These are phyloP conservation scores for Pneumocystis sp. DNA, from an alignment of 1,139 yeast genomes.

Conservation along the genomic window DNA sequence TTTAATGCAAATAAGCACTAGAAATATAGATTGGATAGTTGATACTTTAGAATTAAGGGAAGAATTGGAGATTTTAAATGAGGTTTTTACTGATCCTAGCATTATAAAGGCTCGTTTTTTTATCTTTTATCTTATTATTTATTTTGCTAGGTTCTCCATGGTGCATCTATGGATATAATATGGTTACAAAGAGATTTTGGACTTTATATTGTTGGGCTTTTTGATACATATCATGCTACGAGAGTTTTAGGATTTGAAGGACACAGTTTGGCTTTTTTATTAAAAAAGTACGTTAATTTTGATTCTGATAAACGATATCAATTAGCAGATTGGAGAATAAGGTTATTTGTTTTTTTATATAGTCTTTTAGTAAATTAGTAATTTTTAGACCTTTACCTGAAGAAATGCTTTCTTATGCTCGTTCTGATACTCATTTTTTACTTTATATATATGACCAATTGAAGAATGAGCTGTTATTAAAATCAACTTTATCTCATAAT, in stretches of 20 bases:
- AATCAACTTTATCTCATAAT: slow-evolving; percentile 22
- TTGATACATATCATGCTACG: slow-evolving; percentile 89
- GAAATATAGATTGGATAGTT: slow-evolving; percentile 69
- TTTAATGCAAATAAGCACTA: slow-evolving; percentile 79
- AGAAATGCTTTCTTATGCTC: slow-evolving; percentile 73
- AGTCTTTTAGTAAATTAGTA: neutral
- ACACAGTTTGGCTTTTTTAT: slow-evolving; percentile 67
- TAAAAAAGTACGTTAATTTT: slow-evolving; percentile 69
- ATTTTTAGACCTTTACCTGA: slow-evolving; percentile 41
- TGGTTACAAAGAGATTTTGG: slow-evolving; percentile 97
- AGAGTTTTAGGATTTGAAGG: slow-evolving; percentile 62
- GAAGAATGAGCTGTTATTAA: slow-evolving; percentile 42
- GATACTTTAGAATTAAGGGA: slow-evolving; percentile 66
- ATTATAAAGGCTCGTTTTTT: slow-evolving; percentile 37
- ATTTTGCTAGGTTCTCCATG: slow-evolving; percentile 51
- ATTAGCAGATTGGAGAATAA: slow-evolving; percentile 87
- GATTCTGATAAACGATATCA: slow-evolving; percentile 90
- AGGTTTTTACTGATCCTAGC: slow-evolving; percentile 62
- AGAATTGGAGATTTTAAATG: slow-evolving; percentile 52
- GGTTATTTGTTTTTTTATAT: slow-evolving; percentile 22
- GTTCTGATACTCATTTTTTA: slow-evolving; percentile 88
- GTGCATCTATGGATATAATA: slow-evolving; percentile 90
- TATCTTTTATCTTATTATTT: neutral
- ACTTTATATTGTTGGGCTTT: slow-evolving; percentile 69
- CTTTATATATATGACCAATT: slow-evolving; percentile 66